phyloP scores from a whole-genome alignment of 768 basidiomycete species.

The Lepiota subincarnata region DNA sequence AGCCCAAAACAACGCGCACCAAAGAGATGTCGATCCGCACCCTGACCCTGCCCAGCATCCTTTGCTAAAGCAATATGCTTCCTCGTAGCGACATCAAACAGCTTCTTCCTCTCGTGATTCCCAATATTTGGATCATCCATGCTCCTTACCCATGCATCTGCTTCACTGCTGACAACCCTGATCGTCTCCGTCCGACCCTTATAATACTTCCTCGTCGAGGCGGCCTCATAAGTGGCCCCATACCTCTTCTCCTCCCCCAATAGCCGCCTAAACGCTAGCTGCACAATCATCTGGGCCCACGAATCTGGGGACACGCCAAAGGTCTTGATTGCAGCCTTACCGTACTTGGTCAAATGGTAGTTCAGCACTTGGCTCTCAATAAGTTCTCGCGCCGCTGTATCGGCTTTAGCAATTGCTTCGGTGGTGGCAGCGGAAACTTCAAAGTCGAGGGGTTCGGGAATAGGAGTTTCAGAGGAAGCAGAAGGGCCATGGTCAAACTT shows the following conservation, averaged over 20 bases:
- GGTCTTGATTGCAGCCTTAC: constrained; percentile 81
- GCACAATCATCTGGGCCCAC: constrained; percentile 91
- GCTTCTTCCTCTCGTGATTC: constrained; percentile 39
- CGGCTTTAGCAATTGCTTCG: constrained; percentile 54
- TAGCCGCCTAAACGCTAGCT: constrained; percentile 81
- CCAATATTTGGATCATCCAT: constrained; percentile 56
- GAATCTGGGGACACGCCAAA: constrained; percentile 91
- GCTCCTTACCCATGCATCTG: constrained; percentile 69
- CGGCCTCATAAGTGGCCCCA: constrained; percentile 92
- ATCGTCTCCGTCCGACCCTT: constrained; percentile 96
- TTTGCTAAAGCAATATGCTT: constrained; percentile 66
- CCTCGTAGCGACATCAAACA: constrained; percentile 59
- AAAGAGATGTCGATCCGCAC: constrained; percentile 85
- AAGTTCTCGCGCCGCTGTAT: constrained; percentile 51
- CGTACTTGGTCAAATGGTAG: constrained; percentile 68
- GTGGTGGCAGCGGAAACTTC: constrained; percentile 44
- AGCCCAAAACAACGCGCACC: constrained; percentile 39
- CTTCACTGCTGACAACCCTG: constrained; percentile 72
- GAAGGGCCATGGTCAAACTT: constrained; percentile 60
- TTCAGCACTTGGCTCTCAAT: constrained; percentile 59
- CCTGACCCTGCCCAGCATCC: constrained; percentile 60
- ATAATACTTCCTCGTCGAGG: constrained; percentile 81
- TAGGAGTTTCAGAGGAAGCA: constrained; percentile 16
- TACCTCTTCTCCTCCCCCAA: constrained; percentile 46
- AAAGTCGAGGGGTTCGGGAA: constrained; percentile 60